Evolutionary conservation across 2,329 filamentous ascomycete species (phyloP).

Genomic region (Aspergillus eucalypticola): DNA sequence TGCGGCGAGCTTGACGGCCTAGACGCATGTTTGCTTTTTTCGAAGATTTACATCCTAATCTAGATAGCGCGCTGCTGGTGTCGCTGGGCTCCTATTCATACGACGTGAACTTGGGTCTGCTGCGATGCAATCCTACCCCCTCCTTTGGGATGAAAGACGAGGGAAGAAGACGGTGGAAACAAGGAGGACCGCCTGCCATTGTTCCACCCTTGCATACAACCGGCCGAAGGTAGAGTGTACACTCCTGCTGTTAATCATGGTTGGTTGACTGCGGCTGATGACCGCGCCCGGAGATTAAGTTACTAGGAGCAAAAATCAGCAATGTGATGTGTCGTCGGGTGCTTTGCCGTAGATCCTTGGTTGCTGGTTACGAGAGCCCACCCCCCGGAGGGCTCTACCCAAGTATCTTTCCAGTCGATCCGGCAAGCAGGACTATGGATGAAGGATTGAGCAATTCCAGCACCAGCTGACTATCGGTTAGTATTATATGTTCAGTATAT

Average conservation of each 20-base stretch:
- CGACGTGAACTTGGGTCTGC: not conserved
- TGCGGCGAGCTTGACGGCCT: not conserved
- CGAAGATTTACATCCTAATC: not conserved
- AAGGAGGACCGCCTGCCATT: not conserved
- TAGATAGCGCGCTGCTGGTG: not conserved
- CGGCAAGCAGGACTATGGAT: not conserved
- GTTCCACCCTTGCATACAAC: not conserved
- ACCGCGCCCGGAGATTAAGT: not conserved
- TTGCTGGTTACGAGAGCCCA: no score
- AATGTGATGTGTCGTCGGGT: slow-evolving; percentile 6
- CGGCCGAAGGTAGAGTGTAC: not conserved
- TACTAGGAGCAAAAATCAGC: not conserved
- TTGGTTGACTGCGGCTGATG: not conserved
- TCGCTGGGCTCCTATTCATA: not conserved
- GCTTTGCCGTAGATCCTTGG: not conserved
- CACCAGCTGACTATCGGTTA: not conserved
- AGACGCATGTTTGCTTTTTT: slow-evolving; percentile 3
- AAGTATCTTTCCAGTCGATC: not conserved
- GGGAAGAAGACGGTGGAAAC: not conserved
- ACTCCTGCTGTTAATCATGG: not conserved
- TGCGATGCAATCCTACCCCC: no score
- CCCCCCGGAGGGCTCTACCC: not conserved
- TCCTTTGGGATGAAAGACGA: no score
- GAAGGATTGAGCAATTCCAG: not conserved
- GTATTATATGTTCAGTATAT: not conserved